phyloP scores from a whole-genome alignment of 1,284 basidiomycete genomes.

The Trametes hirsuta region DNA sequence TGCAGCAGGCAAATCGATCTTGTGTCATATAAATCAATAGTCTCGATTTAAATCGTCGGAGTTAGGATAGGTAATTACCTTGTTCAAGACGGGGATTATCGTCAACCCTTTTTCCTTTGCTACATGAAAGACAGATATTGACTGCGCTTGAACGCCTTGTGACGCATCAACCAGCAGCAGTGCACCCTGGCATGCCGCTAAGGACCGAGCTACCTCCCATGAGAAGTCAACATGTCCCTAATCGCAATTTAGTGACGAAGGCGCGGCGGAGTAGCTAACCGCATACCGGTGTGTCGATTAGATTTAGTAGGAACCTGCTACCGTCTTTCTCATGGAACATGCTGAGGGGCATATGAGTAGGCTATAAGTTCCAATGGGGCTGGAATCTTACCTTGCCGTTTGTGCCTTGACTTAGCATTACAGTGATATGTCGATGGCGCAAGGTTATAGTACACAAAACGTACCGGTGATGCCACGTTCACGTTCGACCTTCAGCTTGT shows the following conservation, averaged over 20 bases:
- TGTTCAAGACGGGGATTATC: constrained; percentile 95
- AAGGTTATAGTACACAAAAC: constrained; percentile 19
- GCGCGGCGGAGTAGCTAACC: constrained; percentile 13
- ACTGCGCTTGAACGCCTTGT: constrained; percentile 98
- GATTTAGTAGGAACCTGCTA: constrained; percentile 80
- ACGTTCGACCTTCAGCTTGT: constrained; percentile 95
- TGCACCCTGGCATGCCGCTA: constrained; percentile 94
- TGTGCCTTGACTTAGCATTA: constrained; percentile 77
- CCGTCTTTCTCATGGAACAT: constrained; percentile 73
- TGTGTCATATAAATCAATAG: neutral
- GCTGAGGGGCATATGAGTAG: constrained; percentile 41
- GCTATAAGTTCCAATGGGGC: no score
- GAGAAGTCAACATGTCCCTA: constrained; percentile 96
- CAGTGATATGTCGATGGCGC: constrained; percentile 8
- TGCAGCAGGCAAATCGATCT: constrained; percentile 90
- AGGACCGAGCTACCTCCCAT: constrained; percentile 93
- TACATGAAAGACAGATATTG: constrained; percentile 92
- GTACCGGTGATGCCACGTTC: constrained; percentile 92
- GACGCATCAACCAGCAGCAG: constrained; percentile 92
- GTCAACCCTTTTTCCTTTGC: constrained; percentile 83
- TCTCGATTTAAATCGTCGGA: neutral
- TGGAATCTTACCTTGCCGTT: constrained; percentile 70
- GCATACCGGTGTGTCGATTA: constrained; percentile 93
- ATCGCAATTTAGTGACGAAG: neutral
- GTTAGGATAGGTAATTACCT: constrained; percentile 51